Base-by-base conservation (phyloP, 2,329 filamentous ascomycete species). In the Scedosporium dehoogii region DNA sequence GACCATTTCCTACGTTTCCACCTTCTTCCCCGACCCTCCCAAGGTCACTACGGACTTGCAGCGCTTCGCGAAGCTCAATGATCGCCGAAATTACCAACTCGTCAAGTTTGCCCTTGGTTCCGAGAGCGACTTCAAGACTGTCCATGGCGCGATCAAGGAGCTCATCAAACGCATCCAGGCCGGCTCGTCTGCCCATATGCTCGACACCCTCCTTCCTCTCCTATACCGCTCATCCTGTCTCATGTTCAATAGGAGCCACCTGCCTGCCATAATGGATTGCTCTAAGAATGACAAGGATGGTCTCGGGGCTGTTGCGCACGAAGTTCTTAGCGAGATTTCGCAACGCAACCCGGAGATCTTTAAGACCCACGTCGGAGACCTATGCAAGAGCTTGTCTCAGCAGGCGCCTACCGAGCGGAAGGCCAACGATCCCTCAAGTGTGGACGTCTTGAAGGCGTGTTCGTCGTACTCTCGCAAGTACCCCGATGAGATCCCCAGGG, bases 181-280 rank as follows among this genome's bases (percentile, higher is more conserved):
- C 61, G 84, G 84, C 23, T 79, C 87, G 56, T 81, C 82, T 61
- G 74, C 84, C n/a, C 78, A 79, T 29, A 80, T 94, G 57, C 76
- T 96, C 3, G 91, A 96, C 42, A 96, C 91, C 0, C 73, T 99
- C 27, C 84, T 88, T 5, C 89, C 92, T 4, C 79, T 99, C 16
- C 78, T 97, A 4, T 96, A 96, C 71, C 86, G 91, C 53, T 88
- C 88, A 62, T 89, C 91, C 41, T 87, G 91, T 63, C 81, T 99
- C 66, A 84, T 96, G 67, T 97, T 96, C 77, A 99, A 97, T 76
- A 87, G 90, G 70, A 97, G 93, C 71, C 92, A 99, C 71, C 86
- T 99, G 18, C 86, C 92, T 3, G 87, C 91, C 0, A 93, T 97
- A 65, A 90, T 97, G 78, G 88, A 92, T 63, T 90, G 88, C 69